Percentiles rank a stretch among this genome's conserved stretches.
Conservation (phyloP, 306 rosid genomes). For the Rosa persica region DNA sequence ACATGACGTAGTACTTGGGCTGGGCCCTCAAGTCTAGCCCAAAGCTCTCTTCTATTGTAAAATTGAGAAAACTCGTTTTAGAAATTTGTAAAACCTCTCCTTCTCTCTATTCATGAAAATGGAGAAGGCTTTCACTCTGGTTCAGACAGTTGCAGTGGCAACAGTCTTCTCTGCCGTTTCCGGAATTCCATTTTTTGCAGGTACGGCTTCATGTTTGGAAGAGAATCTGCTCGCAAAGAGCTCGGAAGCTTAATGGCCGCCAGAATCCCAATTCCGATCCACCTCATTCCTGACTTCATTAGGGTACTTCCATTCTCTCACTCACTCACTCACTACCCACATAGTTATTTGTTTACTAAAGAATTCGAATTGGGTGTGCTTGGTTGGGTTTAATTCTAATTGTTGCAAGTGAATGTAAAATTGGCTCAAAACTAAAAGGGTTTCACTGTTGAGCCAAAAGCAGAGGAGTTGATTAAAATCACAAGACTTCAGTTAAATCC, state of each 20-base stretch:
- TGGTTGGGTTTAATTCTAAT: background rate
- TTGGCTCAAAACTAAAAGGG: background rate
- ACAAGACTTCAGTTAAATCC: background rate
- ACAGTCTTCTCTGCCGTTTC: no score
- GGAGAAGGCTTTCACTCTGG: constrained; percentile 52
- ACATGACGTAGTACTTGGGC: no score
- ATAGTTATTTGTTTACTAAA: background rate
- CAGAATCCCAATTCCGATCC: constrained; percentile 35
- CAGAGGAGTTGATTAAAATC: background rate
- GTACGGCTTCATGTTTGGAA: constrained; percentile 30
- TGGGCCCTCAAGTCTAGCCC: no score
- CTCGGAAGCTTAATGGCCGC: constrained; percentile 70
- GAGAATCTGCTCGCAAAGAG: constrained; percentile 89
- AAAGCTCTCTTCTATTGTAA: background rate
- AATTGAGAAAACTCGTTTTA: no score
- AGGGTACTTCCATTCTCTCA: constrained; percentile 3
- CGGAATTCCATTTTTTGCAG: background rate
- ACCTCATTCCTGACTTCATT: constrained; percentile 43
- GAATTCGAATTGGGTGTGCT: background rate
- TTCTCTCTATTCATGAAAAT: constrained; percentile 3
- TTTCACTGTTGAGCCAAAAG: background rate
- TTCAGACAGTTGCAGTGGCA: no score
- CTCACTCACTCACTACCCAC: background rate
- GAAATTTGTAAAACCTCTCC: background rate
- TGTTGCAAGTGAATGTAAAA: background rate